Percentiles rank a stretch among this genome's conserved stretches.
Evolutionary conservation across 2,329 filamentous ascomycete species (phyloP).

Genomic region (Graphium sp.): DNA sequence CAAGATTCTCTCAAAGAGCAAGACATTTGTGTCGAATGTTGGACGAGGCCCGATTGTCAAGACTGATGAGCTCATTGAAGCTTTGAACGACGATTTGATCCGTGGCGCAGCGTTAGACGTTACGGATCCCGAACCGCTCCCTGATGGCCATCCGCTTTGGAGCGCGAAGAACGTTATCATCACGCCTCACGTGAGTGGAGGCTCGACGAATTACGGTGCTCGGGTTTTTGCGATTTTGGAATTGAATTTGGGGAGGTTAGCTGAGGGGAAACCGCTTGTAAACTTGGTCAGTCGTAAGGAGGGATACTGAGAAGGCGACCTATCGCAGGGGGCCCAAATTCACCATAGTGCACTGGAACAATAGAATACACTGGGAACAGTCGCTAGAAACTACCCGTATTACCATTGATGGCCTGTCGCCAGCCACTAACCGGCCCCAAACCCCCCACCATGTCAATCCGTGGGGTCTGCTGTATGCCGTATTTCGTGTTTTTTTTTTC

Average conservation of each 20-base stretch:
- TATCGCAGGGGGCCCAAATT: no score
- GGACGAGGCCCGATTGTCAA: conserved; percentile 38
- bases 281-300: conserved; percentile 21
- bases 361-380: no score
- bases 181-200: conserved; percentile 30
- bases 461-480: no score
- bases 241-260: conserved; percentile 20
- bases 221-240: conserved; percentile 23
- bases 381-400: no score
- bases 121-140: conserved; percentile 64
- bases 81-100: conserved; percentile 28
- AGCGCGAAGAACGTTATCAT: conserved; percentile 50
- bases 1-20: conserved; percentile 21
- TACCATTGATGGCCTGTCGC: no score
- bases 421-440: no score
- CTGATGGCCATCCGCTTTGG: conserved; percentile 53
- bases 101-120: conserved; percentile 61
- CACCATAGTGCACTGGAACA: no score
- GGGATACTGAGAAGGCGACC: conserved; percentile 13
- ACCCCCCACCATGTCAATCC: no score
- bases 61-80: conserved; percentile 40
- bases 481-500: no score
- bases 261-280: conserved; percentile 17
- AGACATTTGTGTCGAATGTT: conserved; percentile 55
- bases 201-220: conserved; percentile 19